A percentile compares a stretch with the other conserved stretches of the same genome.
phyloP scores from a whole-genome alignment of 2,329 filamentous ascomycete species.

The Drechmeria coniospora region DNA sequence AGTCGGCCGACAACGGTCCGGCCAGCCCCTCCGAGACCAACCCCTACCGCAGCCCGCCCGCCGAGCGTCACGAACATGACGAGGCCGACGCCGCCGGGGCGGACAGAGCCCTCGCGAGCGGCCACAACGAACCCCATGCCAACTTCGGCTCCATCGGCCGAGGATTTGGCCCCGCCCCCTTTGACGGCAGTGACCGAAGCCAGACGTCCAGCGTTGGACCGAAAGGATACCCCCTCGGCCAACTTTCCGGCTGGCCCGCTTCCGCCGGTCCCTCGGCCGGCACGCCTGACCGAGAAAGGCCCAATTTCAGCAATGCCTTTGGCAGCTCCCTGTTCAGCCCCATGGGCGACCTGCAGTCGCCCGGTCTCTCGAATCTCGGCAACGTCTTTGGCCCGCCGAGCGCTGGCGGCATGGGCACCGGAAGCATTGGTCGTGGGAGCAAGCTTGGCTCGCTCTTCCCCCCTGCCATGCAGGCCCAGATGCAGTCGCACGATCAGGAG shows the following conservation, averaged over 20 bases:
- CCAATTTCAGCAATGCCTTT: conserved; percentile 43
- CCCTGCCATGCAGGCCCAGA: conserved; percentile 76
- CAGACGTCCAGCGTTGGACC: conserved; percentile 81
- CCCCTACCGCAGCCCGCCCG: conserved; percentile 81
- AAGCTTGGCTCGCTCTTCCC: conserved; percentile 83
- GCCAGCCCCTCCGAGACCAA: conserved; percentile 92
- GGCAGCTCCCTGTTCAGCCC: conserved; percentile 70
- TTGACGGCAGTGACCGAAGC: conserved; percentile 72
- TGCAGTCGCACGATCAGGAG: conserved; percentile 59
- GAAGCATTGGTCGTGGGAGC: conserved; percentile 59
- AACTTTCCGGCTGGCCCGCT: conserved; percentile 46
- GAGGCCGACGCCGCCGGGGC: conserved; percentile 38
- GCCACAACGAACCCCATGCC: conserved; percentile 21
- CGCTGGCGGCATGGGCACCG: conserved; percentile 37
- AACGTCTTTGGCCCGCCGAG: conserved; percentile 53
- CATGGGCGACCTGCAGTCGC: conserved; percentile 65
- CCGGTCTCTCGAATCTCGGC: conserved; percentile 50
- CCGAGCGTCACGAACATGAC: conserved; percentile 53
- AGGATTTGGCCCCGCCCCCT: conserved; percentile 33
- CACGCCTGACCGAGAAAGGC: conserved; percentile 51
- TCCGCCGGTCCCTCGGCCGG: conserved; percentile 41
- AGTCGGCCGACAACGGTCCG: conserved; percentile 49
- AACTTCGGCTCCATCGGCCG: conserved; percentile 40
- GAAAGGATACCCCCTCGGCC: conserved; percentile 54
- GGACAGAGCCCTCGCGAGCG: conserved; percentile 29